phyloP scores from a whole-genome alignment of 2,329 filamentous ascomycete species.

The Diaporthe ilicicola region DNA sequence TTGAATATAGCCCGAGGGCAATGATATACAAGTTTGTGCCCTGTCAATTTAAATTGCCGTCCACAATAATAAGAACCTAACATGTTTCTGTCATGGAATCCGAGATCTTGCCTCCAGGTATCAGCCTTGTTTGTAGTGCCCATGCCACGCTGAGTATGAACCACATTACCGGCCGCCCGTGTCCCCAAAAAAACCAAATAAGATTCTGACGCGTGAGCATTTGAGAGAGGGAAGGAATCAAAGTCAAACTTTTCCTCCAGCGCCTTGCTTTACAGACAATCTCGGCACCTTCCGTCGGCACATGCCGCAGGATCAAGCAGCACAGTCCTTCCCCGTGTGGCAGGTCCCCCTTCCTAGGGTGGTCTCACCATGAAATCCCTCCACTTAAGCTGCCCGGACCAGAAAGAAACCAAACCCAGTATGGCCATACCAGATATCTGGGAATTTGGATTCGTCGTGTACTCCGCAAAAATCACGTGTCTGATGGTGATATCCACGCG shows the following conservation, averaged over 20 bases:
- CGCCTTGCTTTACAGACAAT: constrained; percentile 19
- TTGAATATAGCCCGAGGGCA: not conserved
- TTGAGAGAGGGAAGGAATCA: not conserved
- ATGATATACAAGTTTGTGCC: not conserved
- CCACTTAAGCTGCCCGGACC: not conserved
- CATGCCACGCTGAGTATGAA: not conserved
- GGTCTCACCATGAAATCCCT: not conserved
- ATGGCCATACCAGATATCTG: not conserved
- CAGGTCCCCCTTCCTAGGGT: constrained; percentile 4
- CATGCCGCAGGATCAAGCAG: not conserved
- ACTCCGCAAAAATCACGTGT: not conserved
- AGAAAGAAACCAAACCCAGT: not conserved
- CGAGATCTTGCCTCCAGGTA: not conserved
- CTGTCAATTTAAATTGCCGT: not conserved
- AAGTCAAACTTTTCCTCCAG: constrained; percentile 16
- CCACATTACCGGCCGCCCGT: not conserved
- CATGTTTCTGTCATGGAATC: not conserved
- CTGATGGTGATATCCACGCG: not conserved
- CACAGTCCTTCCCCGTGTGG: not conserved
- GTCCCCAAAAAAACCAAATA: not conserved
- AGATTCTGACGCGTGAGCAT: not conserved
- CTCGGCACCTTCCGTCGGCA: constrained; percentile 19
- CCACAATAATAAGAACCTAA: not conserved
- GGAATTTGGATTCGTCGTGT: not conserved
- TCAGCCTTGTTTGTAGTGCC: not conserved